phyloP scores from a whole-genome alignment of 208 protist genomes.

The Leptomonas seymouri region DNA sequence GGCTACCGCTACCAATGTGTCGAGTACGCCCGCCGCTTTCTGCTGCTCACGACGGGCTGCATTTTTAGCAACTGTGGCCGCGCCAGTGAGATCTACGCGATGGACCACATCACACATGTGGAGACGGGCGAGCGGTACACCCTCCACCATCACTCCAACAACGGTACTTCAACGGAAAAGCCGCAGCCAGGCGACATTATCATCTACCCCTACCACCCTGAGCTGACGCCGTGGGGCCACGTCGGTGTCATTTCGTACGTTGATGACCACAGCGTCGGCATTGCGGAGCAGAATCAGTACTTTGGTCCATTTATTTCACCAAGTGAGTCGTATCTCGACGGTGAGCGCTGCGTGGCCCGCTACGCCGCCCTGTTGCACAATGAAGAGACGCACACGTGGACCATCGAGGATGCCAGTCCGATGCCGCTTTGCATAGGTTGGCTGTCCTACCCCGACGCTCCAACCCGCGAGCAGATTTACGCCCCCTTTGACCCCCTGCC shows the following conservation, averaged over 20 bases:
- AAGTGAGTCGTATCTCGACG: conserved; percentile 51
- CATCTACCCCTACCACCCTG: conserved; percentile 61
- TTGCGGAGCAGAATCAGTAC: conserved; percentile 79
- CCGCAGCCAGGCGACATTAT: conserved; percentile 70
- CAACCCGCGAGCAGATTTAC: conserved; percentile 47
- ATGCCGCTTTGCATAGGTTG: conserved; percentile 51
- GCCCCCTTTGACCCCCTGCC: conserved; percentile 45
- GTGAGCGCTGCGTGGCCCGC: conserved; percentile 66
- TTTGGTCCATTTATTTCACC: conserved; percentile 60
- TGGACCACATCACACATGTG: conserved; percentile 60
- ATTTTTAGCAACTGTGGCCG: conserved; percentile 68
- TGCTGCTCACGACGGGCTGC: conserved; percentile 76
- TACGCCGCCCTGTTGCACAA: conserved; percentile 44
- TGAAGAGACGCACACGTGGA: conserved; percentile 40
- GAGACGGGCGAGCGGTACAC: conserved; percentile 55
- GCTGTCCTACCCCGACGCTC: conserved; percentile 62
- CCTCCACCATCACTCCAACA: conserved; percentile 55
- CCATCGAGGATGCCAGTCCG: conserved; percentile 31
- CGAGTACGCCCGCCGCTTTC: conserved; percentile 77
- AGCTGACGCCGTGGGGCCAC: conserved; percentile 71
- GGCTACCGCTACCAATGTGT: conserved; percentile 86
- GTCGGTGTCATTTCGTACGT: conserved; percentile 79
- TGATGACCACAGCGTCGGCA: conserved; percentile 59
- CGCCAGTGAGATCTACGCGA: conserved; percentile 74
- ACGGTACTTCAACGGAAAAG: conserved; percentile 35